Conservation (phyloP, 257 asterid species). For the Thymus mandschuricus region DNA sequence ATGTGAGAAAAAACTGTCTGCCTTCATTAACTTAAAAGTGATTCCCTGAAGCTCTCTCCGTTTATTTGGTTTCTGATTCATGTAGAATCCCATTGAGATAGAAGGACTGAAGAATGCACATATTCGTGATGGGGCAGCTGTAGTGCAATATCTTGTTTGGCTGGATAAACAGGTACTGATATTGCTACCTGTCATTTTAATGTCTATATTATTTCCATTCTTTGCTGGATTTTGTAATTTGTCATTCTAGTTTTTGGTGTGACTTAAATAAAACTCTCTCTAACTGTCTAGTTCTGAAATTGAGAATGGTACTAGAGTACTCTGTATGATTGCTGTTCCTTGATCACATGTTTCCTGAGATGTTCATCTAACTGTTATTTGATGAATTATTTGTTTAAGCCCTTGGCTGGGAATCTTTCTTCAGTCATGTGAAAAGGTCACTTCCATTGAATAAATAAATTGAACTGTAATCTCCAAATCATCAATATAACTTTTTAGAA, state of each 20-base stretch:
- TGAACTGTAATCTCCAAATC: slow-evolving; percentile 10
- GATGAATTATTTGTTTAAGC: background rate
- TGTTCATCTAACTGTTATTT: background rate
- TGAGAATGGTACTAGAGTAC: background rate
- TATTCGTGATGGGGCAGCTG: slow-evolving; percentile 96
- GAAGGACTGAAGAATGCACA: slow-evolving; percentile 94
- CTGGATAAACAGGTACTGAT: slow-evolving; percentile 76
- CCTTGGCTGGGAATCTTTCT: background rate
- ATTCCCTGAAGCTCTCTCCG: slow-evolving; percentile 15
- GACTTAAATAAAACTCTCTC: slow-evolving; percentile 17
- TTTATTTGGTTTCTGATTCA: slow-evolving; percentile 29
- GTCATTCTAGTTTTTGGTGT: slow-evolving; percentile 17
- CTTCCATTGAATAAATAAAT: slow-evolving; percentile 20
- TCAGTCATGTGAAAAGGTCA: background rate
- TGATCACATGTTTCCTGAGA: background rate
- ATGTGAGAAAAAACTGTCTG: slow-evolving; percentile 13
- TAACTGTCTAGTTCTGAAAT: slow-evolving; percentile 1
- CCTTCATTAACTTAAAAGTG: slow-evolving; percentile 7
- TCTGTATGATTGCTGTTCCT: slow-evolving; percentile 7
- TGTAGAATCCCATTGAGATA: slow-evolving; percentile 89
- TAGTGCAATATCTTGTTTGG: slow-evolving; percentile 93
- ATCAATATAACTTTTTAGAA: background rate
- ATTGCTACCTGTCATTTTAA: slow-evolving; percentile 14
- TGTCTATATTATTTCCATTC: background rate
- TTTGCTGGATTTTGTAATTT: slow-evolving; percentile 8